These are phyloP conservation scores for Pistacia vera DNA, from an alignment of 345 rosid species.

Conservation along the genomic window DNA sequence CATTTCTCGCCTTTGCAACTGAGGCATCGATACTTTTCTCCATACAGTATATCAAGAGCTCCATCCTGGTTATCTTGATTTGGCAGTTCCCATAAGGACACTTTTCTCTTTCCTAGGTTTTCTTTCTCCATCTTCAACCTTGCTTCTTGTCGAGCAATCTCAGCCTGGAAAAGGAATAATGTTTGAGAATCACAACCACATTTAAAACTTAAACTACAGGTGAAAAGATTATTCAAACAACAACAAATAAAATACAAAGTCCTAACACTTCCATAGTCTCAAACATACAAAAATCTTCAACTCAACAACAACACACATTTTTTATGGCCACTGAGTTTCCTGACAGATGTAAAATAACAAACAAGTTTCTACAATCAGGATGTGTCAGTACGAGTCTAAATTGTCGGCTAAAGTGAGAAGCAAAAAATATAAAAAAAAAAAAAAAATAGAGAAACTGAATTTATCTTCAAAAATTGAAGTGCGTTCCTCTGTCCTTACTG, in stretches of 20 bases:
- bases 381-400: no score
- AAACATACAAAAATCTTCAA: not conserved
- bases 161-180: slow-evolving; percentile 52
- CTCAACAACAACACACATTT: not conserved
- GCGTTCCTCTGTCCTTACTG: not conserved
- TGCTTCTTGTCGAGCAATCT: slow-evolving; percentile 91
- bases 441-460: not conserved
- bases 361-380: no score
- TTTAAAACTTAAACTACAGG: not conserved
- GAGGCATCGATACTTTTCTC: slow-evolving; percentile 90
- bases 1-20: slow-evolving; percentile 95
- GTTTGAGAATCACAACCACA: not conserved
- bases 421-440: not conserved
- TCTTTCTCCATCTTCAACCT: slow-evolving; percentile 96
- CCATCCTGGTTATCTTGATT: slow-evolving; percentile 97
- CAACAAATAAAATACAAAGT: not conserved
- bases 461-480: not conserved
- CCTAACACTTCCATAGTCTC: not conserved
- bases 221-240: not conserved
- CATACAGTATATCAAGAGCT: slow-evolving; percentile 96
- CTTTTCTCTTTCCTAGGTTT: slow-evolving; percentile 96
- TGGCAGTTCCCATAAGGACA: slow-evolving; percentile 97
- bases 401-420: no score
- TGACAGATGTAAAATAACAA: not conserved
- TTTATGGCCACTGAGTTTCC: not conserved